Percentiles rank a stretch among this genome's conserved stretches.
Conservation (phyloP, 2,329 filamentous ascomycete species). For the Fusarium guadeloupense region DNA sequence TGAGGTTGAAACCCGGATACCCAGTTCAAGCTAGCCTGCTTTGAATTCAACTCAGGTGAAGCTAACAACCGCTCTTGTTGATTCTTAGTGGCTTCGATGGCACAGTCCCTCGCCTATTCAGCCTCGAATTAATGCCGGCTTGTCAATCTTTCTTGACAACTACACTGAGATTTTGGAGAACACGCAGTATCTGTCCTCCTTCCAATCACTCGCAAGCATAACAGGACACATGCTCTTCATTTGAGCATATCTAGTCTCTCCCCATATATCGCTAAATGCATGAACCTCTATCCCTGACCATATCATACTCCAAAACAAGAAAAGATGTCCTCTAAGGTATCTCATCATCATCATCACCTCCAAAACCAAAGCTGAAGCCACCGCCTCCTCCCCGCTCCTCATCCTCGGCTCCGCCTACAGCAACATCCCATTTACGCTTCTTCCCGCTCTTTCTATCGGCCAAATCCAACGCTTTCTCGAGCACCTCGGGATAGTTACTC, state of each 20-base stretch:
- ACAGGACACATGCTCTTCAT: background rate
- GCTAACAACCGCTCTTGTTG: too few relatives aligned
- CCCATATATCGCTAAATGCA: constrained; percentile 2
- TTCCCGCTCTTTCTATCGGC: constrained; percentile 71
- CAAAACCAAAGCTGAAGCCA: constrained; percentile 66
- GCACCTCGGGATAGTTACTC: constrained; percentile 70
- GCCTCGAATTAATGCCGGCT: background rate
- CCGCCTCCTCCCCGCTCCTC: constrained; percentile 46
- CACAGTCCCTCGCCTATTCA: background rate
- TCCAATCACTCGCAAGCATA: too few relatives aligned
- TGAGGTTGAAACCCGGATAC: too few relatives aligned
- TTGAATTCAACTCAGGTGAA: too few relatives aligned
- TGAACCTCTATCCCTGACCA: background rate
- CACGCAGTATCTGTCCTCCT: background rate
- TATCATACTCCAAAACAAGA: background rate
- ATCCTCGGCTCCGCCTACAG: constrained; percentile 60
- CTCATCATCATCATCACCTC: constrained; percentile 59
- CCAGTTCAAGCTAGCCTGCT: too few relatives aligned
- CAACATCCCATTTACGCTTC: constrained; percentile 88
- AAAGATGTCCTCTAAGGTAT: constrained; percentile 48
- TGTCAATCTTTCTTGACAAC: too few relatives aligned
- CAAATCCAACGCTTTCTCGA: constrained; percentile 71
- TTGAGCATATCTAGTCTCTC: background rate
- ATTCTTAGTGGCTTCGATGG: too few relatives aligned
- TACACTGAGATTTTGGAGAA: too few relatives aligned